phyloP scores from a whole-genome alignment of 176 grass and related monocot species.

The Phoenix roebelenii region DNA sequence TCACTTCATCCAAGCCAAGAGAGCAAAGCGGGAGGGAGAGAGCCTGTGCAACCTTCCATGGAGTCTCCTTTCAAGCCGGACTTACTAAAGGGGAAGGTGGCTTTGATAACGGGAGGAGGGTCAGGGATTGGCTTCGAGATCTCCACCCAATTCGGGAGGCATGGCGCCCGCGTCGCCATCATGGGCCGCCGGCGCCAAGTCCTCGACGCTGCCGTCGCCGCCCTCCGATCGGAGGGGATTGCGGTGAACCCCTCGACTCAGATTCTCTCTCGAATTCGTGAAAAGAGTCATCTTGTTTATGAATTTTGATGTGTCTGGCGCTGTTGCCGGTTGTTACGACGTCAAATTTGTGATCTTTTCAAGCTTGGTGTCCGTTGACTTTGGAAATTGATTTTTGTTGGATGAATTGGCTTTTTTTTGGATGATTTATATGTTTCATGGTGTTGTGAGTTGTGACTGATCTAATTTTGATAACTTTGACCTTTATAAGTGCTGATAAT shows the following conservation, averaged over 20 bases:
- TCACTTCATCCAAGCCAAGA: background rate
- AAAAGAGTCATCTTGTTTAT: no score
- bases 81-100: constrained; percentile 61
- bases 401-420: background rate
- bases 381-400: no score
- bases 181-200: constrained; percentile 85
- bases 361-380: no score
- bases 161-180: constrained; percentile 64
- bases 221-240: constrained; percentile 51
- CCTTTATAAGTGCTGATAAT: no score
- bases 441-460: background rate
- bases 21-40: background rate
- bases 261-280: no score
- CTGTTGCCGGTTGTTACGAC: no score
- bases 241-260: constrained; percentile 18
- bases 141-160: constrained; percentile 54
- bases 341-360: no score
- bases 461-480: no score
- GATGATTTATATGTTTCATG: background rate
- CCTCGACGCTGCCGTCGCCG: constrained; percentile 66
- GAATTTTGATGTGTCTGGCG: no score
- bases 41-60: constrained; percentile 1
- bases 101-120: constrained; percentile 73
- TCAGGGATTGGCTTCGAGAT: constrained; percentile 90
- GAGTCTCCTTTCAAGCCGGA: constrained; percentile 67